phyloP scores from a whole-genome alignment of 2,329 filamentous ascomycete species.

The Rhinocladiella similis region DNA sequence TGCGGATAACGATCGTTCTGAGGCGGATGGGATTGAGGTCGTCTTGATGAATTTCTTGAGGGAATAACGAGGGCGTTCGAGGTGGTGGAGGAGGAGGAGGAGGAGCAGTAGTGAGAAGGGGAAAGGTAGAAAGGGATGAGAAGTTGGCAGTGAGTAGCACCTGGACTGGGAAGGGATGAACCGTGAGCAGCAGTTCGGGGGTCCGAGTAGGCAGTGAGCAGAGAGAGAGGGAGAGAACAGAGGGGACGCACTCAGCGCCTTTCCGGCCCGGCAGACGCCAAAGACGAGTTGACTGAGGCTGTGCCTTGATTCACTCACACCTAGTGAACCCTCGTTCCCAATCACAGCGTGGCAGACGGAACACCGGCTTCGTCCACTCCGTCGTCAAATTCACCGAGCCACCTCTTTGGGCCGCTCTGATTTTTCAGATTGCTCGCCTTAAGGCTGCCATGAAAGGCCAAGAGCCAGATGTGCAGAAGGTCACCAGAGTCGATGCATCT shows the following conservation, averaged over 20 bases:
- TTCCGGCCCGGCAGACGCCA: neutral
- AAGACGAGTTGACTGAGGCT: slow-evolving; percentile 15
- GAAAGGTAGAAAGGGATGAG: slow-evolving; percentile 3
- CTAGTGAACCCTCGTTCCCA: too few relatives aligned
- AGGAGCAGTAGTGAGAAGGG: neutral
- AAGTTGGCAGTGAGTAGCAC: neutral
- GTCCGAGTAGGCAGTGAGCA: neutral
- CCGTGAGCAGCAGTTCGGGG: neutral
- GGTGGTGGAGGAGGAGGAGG: neutral
- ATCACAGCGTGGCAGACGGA: neutral
- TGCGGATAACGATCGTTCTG: neutral
- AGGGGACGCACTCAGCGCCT: too few relatives aligned
- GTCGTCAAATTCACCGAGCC: too few relatives aligned
- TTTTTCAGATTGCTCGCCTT: too few relatives aligned
- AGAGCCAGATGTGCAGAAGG: too few relatives aligned
- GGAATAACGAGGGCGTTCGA: neutral
- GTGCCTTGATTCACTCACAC: slow-evolving; percentile 4
- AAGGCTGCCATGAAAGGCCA: too few relatives aligned
- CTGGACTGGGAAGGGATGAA: too few relatives aligned
- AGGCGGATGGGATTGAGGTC: neutral
- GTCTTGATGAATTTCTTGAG: neutral
- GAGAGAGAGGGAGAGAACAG: neutral
- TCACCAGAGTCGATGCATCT: too few relatives aligned
- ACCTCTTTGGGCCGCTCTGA: too few relatives aligned
- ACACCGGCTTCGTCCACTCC: neutral